Conservation (phyloP, 2,329 filamentous ascomycete species). For the Botrytis fabae region DNA sequence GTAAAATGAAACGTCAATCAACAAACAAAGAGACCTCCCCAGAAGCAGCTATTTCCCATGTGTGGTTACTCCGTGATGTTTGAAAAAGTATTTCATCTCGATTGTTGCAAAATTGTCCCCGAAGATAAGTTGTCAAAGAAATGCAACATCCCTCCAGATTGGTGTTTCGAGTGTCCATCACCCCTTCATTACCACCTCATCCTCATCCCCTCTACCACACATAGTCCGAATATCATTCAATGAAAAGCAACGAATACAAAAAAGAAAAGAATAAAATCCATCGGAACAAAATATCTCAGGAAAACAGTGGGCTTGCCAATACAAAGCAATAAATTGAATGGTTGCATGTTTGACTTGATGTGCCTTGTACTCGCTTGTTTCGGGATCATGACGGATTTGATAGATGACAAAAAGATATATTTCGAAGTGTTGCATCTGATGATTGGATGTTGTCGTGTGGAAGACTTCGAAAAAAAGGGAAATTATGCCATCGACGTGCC, state of each 20-base stretch:
- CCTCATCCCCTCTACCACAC: background rate
- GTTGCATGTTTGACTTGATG: conserved; percentile 5
- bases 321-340: conserved; percentile 8
- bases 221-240: conserved; percentile 9
- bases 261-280: conserved; percentile 3
- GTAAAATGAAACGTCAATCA: conserved; percentile 15
- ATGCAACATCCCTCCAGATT: conserved; percentile 19
- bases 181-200: conserved; percentile 13
- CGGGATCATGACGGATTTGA: conserved; percentile 9
- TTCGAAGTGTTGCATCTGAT: conserved; percentile 26
- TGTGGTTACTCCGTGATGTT: conserved; percentile 26
- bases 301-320: conserved; percentile 8
- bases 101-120: conserved; percentile 21
- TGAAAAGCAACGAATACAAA: conserved; percentile 16
- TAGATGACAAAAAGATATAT: conserved; percentile 27
- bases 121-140: conserved; percentile 19
- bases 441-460: conserved; percentile 30
- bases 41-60: conserved; percentile 38
- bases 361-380: conserved; percentile 20
- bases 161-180: background rate
- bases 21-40: conserved; percentile 37
- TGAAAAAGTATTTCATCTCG: conserved; percentile 18
- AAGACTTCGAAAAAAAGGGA: conserved; percentile 33
- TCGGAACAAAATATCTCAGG: conserved; percentile 13
- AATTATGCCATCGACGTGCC: conserved; percentile 42